Conservation (phyloP, 2,329 filamentous ascomycete genomes). For the Zarea fungicola region DNA sequence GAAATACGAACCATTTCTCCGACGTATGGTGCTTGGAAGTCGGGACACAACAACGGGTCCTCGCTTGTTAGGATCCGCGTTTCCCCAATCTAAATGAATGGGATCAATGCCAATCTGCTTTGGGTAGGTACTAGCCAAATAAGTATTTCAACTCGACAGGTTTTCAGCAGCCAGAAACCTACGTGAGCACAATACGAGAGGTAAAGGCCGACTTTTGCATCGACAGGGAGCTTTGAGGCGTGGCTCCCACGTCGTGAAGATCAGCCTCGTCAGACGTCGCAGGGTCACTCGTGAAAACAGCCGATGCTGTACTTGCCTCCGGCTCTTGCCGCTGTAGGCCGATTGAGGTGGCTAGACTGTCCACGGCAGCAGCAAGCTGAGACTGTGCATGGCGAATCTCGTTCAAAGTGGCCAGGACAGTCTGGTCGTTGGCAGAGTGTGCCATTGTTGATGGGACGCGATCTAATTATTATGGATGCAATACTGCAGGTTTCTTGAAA, state of each 20-base stretch:
- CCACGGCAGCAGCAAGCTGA: constrained; percentile 35
- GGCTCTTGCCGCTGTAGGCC: constrained; percentile 5
- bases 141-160: not conserved
- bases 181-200: constrained; percentile 53
- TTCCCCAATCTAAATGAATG: constrained; percentile 83
- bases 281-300: not conserved
- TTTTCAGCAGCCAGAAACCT: not conserved
- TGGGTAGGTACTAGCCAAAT: constrained; percentile 65
- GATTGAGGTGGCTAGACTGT: constrained; percentile 31
- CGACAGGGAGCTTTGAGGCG: constrained; percentile 24
- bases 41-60: constrained; percentile 87
- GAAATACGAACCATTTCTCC: constrained; percentile 64
- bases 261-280: not conserved
- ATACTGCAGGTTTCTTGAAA: too few relatives aligned
- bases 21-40: constrained; percentile 66
- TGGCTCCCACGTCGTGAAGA: not conserved
- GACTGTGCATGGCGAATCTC: constrained; percentile 39
- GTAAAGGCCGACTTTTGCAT: constrained; percentile 42
- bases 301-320: not conserved
- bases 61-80: constrained; percentile 65
- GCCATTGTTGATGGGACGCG: constrained; percentile 5
- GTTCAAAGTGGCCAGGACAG: constrained; percentile 24
- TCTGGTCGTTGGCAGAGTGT: not conserved
- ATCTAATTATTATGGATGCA: too few relatives aligned
- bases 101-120: constrained; percentile 92